A percentile compares a stretch with the other conserved stretches of the same genome.
phyloP scores from a whole-genome alignment of 2,329 filamentous ascomycete genomes.

The Fusarium coffeatum region DNA sequence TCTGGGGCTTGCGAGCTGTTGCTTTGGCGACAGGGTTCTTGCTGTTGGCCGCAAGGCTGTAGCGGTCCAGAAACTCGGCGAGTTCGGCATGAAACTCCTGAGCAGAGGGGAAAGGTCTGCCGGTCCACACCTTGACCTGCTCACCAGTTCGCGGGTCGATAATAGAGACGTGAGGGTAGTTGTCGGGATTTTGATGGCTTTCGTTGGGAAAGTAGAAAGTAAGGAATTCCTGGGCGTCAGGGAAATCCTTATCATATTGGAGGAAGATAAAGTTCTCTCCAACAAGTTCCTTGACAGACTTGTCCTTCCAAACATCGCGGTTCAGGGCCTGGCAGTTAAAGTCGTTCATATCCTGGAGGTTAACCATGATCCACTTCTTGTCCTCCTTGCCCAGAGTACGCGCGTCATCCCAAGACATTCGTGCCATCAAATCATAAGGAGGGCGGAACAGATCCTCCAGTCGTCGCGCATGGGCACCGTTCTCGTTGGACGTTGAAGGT shows the following conservation, averaged over 20 bases:
- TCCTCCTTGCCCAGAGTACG: constrained; percentile 86
- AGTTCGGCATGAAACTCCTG: constrained; percentile 90
- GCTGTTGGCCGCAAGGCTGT: constrained; percentile 86
- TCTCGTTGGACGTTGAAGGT: constrained; percentile 52
- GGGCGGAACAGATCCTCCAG: constrained; percentile 93
- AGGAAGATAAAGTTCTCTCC: constrained; percentile 95
- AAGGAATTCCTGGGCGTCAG: constrained; percentile 81
- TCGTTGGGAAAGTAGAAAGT: constrained; percentile 86
- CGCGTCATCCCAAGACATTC: constrained; percentile 83
- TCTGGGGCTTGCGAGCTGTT: constrained; percentile 71
- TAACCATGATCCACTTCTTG: constrained; percentile 95
- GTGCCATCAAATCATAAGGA: constrained; percentile 88
- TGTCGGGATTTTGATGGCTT: constrained; percentile 81
- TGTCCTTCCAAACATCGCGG: constrained; percentile 94
- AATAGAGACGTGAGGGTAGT: constrained; percentile 95
- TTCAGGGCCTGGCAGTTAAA: constrained; percentile 97
- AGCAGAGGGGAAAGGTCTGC: constrained; percentile 79
- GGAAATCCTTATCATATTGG: constrained; percentile 90
- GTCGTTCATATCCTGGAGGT: constrained; percentile 91
- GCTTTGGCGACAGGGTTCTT: constrained; percentile 89
- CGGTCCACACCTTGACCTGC: constrained; percentile 96
- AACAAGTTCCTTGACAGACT: constrained; percentile 80
- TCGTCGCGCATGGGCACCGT: constrained; percentile 75
- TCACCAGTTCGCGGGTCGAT: constrained; percentile 96
- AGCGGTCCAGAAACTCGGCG: constrained; percentile 95